phyloP scores from a whole-genome alignment of 1,284 basidiomycete species.

The Apiotrichum domesticum region DNA sequence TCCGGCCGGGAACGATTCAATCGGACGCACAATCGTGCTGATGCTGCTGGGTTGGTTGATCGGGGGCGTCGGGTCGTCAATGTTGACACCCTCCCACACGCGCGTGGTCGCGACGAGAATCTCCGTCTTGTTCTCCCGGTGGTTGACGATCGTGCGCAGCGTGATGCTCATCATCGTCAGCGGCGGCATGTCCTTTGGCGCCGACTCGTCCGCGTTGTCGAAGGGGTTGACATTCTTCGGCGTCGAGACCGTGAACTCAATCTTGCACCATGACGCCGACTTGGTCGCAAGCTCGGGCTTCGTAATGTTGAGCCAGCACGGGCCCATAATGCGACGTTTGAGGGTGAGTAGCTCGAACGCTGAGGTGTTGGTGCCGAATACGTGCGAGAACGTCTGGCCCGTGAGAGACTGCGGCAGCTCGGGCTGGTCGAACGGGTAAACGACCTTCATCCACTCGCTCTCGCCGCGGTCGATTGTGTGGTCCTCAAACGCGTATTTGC shows the following conservation, averaged over 20 bases:
- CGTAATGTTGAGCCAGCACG: constrained; percentile 90
- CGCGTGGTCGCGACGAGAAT: constrained; percentile 78
- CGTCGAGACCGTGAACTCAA: constrained; percentile 77
- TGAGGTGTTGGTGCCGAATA: constrained; percentile 88
- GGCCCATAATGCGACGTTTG: constrained; percentile 97
- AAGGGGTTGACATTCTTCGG: constrained; percentile 86
- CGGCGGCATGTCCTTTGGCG: constrained; percentile 78
- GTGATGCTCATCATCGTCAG: constrained; percentile 87
- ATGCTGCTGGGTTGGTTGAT: constrained; percentile 75
- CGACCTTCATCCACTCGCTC: constrained; percentile 84
- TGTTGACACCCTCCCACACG: constrained; percentile 80
- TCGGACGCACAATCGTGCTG: constrained; percentile 84
- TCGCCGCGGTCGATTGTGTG: constrained; percentile 73
- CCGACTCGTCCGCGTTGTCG: constrained; percentile 61
- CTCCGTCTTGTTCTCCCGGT: constrained; percentile 88
- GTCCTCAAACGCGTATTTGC: constrained; percentile 91
- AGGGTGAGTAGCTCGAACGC: constrained; percentile 93
- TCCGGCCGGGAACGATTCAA: constrained; percentile 77
- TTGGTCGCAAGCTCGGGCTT: constrained; percentile 65
- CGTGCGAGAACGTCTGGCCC: constrained; percentile 75
- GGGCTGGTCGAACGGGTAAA: constrained; percentile 71
- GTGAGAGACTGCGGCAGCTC: constrained; percentile 65
- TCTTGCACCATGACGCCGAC: constrained; percentile 89
- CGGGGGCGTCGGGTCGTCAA: constrained; percentile 84
- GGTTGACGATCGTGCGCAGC: constrained; percentile 87